Evolutionary conservation across 2,329 filamentous ascomycete genomes (phyloP).

Genomic region (Microdochium trichocladiopsis): DNA sequence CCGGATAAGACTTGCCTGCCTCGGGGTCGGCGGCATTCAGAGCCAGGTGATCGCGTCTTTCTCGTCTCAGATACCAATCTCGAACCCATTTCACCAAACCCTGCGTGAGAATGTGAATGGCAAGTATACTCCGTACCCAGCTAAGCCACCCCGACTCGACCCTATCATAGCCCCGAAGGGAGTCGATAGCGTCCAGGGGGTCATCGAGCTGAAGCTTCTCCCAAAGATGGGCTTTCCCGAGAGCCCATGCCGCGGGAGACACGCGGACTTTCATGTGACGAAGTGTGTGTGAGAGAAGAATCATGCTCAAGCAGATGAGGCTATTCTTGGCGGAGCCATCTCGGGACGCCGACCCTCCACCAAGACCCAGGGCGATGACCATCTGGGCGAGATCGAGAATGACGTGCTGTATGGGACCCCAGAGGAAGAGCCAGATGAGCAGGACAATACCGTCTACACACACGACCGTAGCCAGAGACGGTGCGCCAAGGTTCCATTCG

Average conservation of each 20-base stretch:
- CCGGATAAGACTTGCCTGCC: constrained; percentile 41
- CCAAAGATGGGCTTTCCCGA: constrained; percentile 36
- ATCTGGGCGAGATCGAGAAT: constrained; percentile 87
- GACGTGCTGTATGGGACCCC: constrained; percentile 80
- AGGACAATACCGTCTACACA: constrained; percentile 80
- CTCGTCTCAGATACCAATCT: constrained; percentile 58
- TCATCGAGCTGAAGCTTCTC: constrained; percentile 37
- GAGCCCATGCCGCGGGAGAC: constrained; percentile 35
- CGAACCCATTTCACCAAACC: constrained; percentile 65
- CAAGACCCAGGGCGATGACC: constrained; percentile 85
- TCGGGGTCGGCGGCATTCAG: constrained; percentile 53
- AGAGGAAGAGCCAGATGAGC: constrained; percentile 79
- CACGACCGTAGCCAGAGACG: constrained; percentile 76
- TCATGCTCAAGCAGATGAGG: constrained; percentile 63
- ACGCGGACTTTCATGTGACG: constrained; percentile 42
- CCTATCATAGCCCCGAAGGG: constrained; percentile 42
- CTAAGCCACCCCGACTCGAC: constrained; percentile 46
- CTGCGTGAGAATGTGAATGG: constrained; percentile 70
- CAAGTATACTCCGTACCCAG: constrained; percentile 62
- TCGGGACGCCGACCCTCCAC: constrained; percentile 67
- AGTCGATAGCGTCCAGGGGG: constrained; percentile 34
- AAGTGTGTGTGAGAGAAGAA: constrained; percentile 47
- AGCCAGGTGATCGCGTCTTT: constrained; percentile 44
- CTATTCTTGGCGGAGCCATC: constrained; percentile 62
- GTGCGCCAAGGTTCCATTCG: constrained; percentile 77